Evolutionary conservation across 2,329 filamentous ascomycete genomes (phyloP), one percentile per base, ranked within the genome.

Genomic region (Bisporella sp.): DNA sequence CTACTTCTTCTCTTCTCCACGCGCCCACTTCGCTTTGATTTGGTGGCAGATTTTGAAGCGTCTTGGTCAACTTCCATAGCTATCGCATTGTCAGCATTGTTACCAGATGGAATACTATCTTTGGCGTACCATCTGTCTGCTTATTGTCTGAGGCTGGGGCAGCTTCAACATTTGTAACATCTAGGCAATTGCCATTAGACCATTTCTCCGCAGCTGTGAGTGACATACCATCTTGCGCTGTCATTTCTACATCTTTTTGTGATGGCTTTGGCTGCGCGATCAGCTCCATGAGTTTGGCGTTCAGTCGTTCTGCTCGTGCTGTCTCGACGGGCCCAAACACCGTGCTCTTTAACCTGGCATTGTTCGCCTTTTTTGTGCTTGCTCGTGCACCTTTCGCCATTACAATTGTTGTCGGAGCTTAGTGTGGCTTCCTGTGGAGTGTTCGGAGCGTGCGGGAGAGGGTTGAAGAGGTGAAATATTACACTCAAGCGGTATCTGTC

Each of bases 301-400:
- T 89, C 35, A 96, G 80, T 58, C 92, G 84, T 69, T 91, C 85
- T 48, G 84, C 85, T 60, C 92, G 81, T 43, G 87, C 90, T 61
- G 78, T 73, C 68, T 92, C 89, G 49, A 84, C 82, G 12, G 92
- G 92, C 1, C 85, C 88, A 70, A 95, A 96, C 58, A 96, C 85
- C 57, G 81, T 82, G 58, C 80, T 75, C 69, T 91, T 91, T 57
- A 96, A 78, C 62, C 81, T 84, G 60, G 80, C 77, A 72, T 90
- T 89, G 74, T 96, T 96, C 63, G 78, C 77, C 74, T 96, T 96
- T 62, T 77, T 82, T 58, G 79, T 75, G 66, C 85, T 95, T 58
- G 91, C 81, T 67, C 92, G 79, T 54, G 87, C 75, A 66, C 88
- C 87, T 69, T 95, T 96, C 29, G 91, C 92, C 92, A 96, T 97